Percentiles rank a stretch among this genome's conserved stretches.
Conservation (phyloP, 2,329 filamentous ascomycete species). For the Thyridium curvatum region DNA sequence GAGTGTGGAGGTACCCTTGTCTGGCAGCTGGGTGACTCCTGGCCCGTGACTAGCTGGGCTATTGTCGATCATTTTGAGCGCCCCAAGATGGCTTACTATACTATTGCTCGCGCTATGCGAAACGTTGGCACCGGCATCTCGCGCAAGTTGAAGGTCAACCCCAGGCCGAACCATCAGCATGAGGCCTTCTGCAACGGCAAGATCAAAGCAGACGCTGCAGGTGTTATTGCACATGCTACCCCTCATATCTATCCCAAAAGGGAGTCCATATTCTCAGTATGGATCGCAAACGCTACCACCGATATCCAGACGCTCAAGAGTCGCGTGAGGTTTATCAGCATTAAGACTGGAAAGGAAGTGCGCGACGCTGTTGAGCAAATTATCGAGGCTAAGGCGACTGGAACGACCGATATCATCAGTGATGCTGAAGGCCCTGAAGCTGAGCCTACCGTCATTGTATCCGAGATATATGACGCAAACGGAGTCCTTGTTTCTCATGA, state of each 20-base stretch:
- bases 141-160: not conserved
- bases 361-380: slow-evolving; percentile 10
- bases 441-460: too few species aligned
- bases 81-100: slow-evolving; percentile 52
- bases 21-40: slow-evolving; percentile 67
- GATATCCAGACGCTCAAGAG: too few species aligned
- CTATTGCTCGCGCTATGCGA: slow-evolving; percentile 46
- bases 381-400: slow-evolving; percentile 21
- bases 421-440: too few species aligned
- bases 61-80: slow-evolving; percentile 58
- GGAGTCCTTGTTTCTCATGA: too few species aligned
- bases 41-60: slow-evolving; percentile 61
- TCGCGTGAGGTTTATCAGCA: slow-evolving; percentile 31
- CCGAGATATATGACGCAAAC: too few species aligned
- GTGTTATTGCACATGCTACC: too few species aligned
- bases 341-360: slow-evolving; percentile 30
- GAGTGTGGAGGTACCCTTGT: slow-evolving; percentile 61
- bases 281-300: too few species aligned
- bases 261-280: too few species aligned
- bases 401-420: slow-evolving; percentile 27
- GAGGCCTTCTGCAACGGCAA: not conserved
- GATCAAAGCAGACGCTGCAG: not conserved
- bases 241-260: too few species aligned
- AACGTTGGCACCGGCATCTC: slow-evolving; percentile 51
- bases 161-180: too few species aligned